Conservation (phyloP, 495 filamentous ascomycete genomes). For the Penicillium paradoxum region DNA sequence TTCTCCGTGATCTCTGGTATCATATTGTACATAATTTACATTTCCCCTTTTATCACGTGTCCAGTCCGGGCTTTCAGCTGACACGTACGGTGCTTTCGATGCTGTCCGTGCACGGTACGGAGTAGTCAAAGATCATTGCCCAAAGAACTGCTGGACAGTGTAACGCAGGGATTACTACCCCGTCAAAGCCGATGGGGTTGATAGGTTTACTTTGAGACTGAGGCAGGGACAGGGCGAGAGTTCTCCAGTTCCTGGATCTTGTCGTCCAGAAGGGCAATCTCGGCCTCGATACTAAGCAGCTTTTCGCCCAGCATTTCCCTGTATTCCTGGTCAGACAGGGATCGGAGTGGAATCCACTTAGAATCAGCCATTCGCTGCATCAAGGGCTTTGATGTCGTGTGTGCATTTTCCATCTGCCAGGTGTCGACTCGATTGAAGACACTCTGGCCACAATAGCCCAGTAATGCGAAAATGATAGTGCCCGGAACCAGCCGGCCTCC, state of each 20-base stretch:
- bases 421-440: constrained; percentile 52
- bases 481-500: constrained; percentile 54
- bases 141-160: constrained; percentile 8
- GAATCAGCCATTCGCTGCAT: constrained; percentile 52
- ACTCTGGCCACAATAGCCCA: constrained; percentile 56
- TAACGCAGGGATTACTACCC: constrained; percentile 6
- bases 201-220: constrained; percentile 6
- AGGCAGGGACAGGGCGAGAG: constrained; percentile 14
- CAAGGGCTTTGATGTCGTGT: constrained; percentile 35
- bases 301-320: constrained; percentile 69
- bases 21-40: constrained; percentile 7
- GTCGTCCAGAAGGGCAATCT: constrained; percentile 84
- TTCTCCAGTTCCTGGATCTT: constrained; percentile 56
- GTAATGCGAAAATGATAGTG: constrained; percentile 56
- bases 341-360: constrained; percentile 78
- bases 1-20: neutral
- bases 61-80: neutral
- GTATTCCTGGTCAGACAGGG: constrained; percentile 76
- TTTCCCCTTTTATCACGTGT: neutral
- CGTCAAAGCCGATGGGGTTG: neutral
- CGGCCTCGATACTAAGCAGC: constrained; percentile 70
- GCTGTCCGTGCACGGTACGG: constrained; percentile 22
- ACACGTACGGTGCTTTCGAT: constrained; percentile 3
- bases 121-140: constrained; percentile 8
- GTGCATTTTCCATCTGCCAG: constrained; percentile 38